A percentile compares a stretch with the other conserved stretches of the same genome.
phyloP scores from a whole-genome alignment of 495 filamentous ascomycete species.

The Halenospora varia region DNA sequence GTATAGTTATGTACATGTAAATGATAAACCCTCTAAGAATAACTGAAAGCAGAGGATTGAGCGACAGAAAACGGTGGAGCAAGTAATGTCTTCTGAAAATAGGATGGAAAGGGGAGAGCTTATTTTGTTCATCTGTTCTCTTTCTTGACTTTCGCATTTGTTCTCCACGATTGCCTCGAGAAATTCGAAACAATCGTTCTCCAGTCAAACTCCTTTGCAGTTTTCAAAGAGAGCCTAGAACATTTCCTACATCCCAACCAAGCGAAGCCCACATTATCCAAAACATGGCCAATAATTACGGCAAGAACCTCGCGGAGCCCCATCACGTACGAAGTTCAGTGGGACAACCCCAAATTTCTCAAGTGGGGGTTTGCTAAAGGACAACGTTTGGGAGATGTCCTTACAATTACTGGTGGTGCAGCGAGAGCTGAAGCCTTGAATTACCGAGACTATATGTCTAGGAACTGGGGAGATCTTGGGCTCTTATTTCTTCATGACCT shows the following conservation, averaged over 20 bases:
- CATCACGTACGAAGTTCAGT: not conserved
- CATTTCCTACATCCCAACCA: not conserved
- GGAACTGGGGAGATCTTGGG: not conserved
- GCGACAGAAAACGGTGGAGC: too few species aligned
- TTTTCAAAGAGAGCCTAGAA: not conserved
- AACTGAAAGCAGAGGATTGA: too few species aligned
- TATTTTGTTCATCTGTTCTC: too few species aligned
- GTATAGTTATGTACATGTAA: too few species aligned
- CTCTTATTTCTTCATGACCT: not conserved
- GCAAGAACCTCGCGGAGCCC: not conserved
- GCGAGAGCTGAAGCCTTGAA: conserved; percentile 3
- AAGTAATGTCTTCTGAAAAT: too few species aligned
- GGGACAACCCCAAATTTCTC: conserved; percentile 2
- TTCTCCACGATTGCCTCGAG: too few species aligned
- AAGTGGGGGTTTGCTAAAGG: not conserved
- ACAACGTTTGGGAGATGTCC: not conserved
- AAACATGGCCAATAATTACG: conserved; percentile 1
- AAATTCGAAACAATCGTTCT: not conserved
- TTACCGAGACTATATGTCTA: conserved; percentile 4
- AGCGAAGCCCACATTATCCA: not conserved
- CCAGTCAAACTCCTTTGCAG: not conserved
- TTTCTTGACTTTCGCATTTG: too few species aligned
- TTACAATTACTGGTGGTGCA: conserved; percentile 7
- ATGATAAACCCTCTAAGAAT: too few species aligned
- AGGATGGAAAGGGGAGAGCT: too few species aligned